Percentiles rank a stretch among this genome's conserved stretches.
Conservation (phyloP, 805 yeast genomes). For the Osmozyma mogii region DNA sequence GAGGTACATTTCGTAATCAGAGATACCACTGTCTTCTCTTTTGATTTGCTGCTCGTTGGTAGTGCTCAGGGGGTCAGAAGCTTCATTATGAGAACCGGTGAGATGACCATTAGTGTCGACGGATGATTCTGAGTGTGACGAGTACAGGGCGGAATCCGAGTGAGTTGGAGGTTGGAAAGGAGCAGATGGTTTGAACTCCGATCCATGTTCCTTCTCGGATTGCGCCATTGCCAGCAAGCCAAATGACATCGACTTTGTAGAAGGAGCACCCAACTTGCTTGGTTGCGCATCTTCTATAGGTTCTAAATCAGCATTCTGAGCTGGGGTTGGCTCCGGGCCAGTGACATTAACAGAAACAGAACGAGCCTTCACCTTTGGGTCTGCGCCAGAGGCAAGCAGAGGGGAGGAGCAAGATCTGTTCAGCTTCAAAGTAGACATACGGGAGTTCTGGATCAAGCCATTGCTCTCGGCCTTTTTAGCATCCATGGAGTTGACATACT, state of each 20-base stretch:
- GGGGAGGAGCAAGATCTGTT: constrained; percentile 33
- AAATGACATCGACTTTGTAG: constrained; percentile 2
- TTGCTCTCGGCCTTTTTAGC: too few species aligned
- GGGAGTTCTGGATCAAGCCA: constrained; percentile 16
- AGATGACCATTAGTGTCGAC: too few species aligned
- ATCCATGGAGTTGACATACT: background rate
- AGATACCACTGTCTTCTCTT: constrained; percentile 6
- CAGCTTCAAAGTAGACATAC: constrained; percentile 25
- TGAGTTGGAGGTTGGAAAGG: too few species aligned
- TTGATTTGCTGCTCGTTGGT: too few species aligned
- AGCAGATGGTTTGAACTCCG: too few species aligned
- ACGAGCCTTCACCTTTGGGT: constrained; percentile 2
- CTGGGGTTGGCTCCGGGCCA: background rate
- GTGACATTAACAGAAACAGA: constrained; percentile 10
- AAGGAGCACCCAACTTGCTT: constrained; percentile 2
- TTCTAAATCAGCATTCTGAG: background rate
- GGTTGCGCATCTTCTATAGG: constrained; percentile 1
- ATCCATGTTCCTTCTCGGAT: too few species aligned
- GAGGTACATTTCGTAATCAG: constrained; percentile 12
- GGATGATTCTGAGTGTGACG: too few species aligned
- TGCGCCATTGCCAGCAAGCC: constrained; percentile 4
- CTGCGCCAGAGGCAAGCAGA: constrained; percentile 5
- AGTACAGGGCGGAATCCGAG: too few species aligned
- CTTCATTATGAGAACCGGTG: too few species aligned
- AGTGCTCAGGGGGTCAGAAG: too few species aligned